These are phyloP conservation scores for Scolecobasidium constrictum DNA, from an alignment of 2,329 filamentous ascomycete genomes.

Conservation along the genomic window DNA sequence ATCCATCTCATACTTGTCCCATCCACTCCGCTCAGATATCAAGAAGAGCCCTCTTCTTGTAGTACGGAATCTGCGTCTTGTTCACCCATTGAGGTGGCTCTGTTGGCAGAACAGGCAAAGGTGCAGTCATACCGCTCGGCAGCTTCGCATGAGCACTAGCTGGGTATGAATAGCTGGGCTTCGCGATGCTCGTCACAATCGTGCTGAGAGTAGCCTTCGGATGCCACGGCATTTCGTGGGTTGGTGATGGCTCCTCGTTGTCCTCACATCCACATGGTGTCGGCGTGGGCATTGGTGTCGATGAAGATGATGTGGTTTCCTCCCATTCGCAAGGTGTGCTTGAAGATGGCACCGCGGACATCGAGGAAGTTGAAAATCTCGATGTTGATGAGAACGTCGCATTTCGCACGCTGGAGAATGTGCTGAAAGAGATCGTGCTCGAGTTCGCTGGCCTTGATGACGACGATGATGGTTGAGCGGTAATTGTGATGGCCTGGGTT, in stretches of 20 bases:
- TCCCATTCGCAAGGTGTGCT: not conserved
- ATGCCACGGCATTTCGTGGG: not conserved
- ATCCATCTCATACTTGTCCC: not conserved
- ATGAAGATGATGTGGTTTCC: not conserved
- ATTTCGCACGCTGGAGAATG: not conserved
- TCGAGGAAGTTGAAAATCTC: not conserved
- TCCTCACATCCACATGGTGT: not conserved
- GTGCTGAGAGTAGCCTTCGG: not conserved
- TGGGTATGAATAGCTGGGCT: not conserved
- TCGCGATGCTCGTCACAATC: not conserved
- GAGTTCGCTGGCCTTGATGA: not conserved
- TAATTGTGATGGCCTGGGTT: not conserved
- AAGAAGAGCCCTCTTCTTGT: not conserved
- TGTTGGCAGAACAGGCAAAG: constrained; percentile 5
- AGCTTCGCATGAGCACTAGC: not conserved
- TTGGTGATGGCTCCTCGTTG: not conserved
- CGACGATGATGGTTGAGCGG: not conserved
- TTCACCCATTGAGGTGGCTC: constrained; percentile 4
- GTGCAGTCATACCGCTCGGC: constrained; percentile 9
- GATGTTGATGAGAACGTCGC: not conserved
- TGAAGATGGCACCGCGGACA: not conserved
- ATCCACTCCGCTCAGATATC: not conserved
- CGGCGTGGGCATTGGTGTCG: not conserved
- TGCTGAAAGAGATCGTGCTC: not conserved
- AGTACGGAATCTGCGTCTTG: constrained; percentile 1